Percentiles rank a stretch among this genome's conserved stretches.
These are phyloP conservation scores for Chrysanthemum seticuspe DNA, from an alignment of 129 eudicot genomes.

Conservation along the genomic window DNA sequence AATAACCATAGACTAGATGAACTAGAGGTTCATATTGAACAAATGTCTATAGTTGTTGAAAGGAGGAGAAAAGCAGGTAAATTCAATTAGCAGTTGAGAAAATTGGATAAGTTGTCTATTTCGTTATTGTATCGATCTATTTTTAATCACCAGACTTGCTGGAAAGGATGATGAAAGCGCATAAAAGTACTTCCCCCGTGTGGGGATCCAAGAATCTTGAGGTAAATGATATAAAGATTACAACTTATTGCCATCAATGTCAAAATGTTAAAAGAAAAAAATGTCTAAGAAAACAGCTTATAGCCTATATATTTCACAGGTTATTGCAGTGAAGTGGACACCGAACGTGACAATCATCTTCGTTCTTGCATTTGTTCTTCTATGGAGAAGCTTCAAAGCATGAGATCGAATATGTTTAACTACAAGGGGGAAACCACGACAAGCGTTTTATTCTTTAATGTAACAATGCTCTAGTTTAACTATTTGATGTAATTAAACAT, in stretches of 20 bases:
- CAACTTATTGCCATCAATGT: background rate
- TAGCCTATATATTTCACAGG: slow-evolving; percentile 9
- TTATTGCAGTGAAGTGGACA: no score
- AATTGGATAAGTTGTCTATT: background rate
- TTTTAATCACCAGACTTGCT: slow-evolving; percentile 33
- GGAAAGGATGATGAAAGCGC: slow-evolving; percentile 41
- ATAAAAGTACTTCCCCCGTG: slow-evolving; percentile 36
- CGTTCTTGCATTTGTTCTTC: slow-evolving; percentile 23
- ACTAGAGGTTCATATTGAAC: slow-evolving; percentile 35
- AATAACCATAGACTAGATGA: slow-evolving; percentile 28
- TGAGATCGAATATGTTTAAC: background rate
- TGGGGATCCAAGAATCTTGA: slow-evolving; percentile 62
- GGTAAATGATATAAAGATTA: slow-evolving; percentile 25
- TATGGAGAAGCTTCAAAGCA: slow-evolving; percentile 23
- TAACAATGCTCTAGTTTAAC: background rate
- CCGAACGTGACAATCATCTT: no score
- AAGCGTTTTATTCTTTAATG: background rate
- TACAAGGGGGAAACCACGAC: background rate
- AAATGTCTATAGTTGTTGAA: slow-evolving; percentile 41
- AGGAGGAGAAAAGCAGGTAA: slow-evolving; percentile 54
- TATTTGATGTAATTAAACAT: no score
- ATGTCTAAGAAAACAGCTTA: background rate
- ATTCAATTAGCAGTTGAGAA: background rate
- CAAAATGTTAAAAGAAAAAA: background rate
- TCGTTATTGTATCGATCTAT: background rate